phyloP scores from a whole-genome alignment of 106 monocot genomes.

The Dendrobium officinale region DNA sequence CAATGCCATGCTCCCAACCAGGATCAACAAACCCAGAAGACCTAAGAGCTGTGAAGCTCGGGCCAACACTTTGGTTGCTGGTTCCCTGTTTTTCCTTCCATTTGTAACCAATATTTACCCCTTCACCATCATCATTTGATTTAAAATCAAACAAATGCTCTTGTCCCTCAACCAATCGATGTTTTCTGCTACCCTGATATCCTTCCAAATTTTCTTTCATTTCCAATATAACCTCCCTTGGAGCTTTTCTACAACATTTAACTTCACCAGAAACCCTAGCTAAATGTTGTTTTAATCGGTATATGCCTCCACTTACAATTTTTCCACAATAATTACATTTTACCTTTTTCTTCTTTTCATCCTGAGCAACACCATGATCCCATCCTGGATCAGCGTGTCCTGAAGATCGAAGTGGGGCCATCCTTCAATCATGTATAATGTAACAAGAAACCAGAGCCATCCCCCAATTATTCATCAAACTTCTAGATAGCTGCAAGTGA shows the following conservation, averaged over 20 bases:
- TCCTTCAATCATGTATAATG: conserved; percentile 10
- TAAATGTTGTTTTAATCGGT: conserved; percentile 62
- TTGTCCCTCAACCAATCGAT: conserved; percentile 28
- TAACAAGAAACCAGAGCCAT: background rate
- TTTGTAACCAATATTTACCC: conserved; percentile 22
- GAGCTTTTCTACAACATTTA: conserved; percentile 50
- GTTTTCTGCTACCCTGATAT: conserved; percentile 22
- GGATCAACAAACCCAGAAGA: conserved; percentile 53
- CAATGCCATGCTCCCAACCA: conserved; percentile 66
- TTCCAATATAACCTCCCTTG: conserved; percentile 43
- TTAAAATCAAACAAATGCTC: conserved; percentile 22
- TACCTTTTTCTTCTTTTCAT: conserved; percentile 62
- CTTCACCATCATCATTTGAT: conserved; percentile 35
- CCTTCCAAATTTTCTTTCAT: conserved; percentile 55
- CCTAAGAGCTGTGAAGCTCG: conserved; percentile 20
- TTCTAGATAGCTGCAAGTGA: background rate
- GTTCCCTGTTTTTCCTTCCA: conserved; percentile 10
- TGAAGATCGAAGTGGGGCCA: conserved; percentile 25
- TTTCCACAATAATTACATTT: conserved; percentile 72
- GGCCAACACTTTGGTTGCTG: conserved; percentile 17
- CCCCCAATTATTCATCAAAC: background rate
- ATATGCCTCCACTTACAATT: conserved; percentile 52
- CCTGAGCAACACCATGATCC: conserved; percentile 60
- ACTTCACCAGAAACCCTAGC: conserved; percentile 68
- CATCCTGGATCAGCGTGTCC: conserved; percentile 55